A percentile compares a stretch with the other conserved stretches of the same genome.
phyloP scores from a whole-genome alignment of 2,329 filamentous ascomycete genomes.

The Chalara sp. region DNA sequence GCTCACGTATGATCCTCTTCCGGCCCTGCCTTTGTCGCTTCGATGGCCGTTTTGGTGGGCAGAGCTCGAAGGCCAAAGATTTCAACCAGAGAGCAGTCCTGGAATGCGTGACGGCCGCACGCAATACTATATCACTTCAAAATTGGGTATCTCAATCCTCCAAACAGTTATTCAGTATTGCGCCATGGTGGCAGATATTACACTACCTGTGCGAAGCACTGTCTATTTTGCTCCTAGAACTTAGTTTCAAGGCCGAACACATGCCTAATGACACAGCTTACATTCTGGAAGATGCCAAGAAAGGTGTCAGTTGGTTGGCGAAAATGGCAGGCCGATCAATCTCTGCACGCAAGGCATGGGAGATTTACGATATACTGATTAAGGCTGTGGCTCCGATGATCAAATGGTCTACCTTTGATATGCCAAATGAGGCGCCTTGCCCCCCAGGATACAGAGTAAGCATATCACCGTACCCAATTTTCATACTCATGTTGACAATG shows the following conservation, averaged over 20 bases:
- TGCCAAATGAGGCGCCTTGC: slow-evolving; percentile 8
- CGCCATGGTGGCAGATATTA: slow-evolving; percentile 18
- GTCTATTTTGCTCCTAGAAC: slow-evolving; percentile 19
- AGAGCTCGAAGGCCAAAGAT: slow-evolving; percentile 9
- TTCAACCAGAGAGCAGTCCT: slow-evolving; percentile 16
- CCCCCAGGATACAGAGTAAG: neutral
- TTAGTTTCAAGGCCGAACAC: slow-evolving; percentile 19
- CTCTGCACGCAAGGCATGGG: slow-evolving; percentile 22
- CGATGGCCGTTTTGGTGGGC: slow-evolving; percentile 12
- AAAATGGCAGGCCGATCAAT: slow-evolving; percentile 16
- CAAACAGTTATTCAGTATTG: slow-evolving; percentile 13
- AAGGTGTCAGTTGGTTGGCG: slow-evolving; percentile 16
- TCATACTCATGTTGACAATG: too few species aligned
- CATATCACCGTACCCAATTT: neutral
- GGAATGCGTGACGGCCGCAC: slow-evolving; percentile 16
- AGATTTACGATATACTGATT: slow-evolving; percentile 20
- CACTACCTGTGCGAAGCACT: slow-evolving; percentile 22
- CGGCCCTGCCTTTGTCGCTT: slow-evolving; percentile 22
- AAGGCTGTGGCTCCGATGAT: slow-evolving; percentile 15
- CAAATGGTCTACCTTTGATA: slow-evolving; percentile 9
- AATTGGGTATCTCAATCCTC: slow-evolving; percentile 4
- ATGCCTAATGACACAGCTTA: slow-evolving; percentile 12
- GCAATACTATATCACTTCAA: slow-evolving; percentile 15
- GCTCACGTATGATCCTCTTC: slow-evolving; percentile 21
- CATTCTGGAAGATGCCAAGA: slow-evolving; percentile 19